Evolutionary conservation across 2,329 filamentous ascomycete species (phyloP).

Genomic region (Botrytis byssoidea): DNA sequence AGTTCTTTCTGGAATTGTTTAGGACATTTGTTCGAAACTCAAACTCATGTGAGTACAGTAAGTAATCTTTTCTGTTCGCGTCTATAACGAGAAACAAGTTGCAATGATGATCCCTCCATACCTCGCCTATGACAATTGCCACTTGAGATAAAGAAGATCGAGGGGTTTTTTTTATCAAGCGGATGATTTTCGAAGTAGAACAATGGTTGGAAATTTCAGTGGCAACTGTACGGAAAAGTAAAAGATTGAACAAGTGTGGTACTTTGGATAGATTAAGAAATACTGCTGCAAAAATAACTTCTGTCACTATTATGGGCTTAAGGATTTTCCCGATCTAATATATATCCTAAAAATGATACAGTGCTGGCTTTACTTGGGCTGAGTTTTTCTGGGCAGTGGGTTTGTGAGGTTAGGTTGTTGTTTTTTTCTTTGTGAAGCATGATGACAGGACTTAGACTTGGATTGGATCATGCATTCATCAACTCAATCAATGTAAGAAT

Average conservation of each 20-base stretch:
- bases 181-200: neutral
- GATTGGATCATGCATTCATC: conserved; percentile 1
- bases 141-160: conserved; percentile 4
- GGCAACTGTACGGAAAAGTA: neutral
- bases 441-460: conserved; percentile 18
- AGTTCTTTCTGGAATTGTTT: neutral
- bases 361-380: neutral
- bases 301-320: neutral
- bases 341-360: neutral
- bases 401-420: neutral
- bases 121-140: conserved; percentile 15
- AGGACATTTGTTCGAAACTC: neutral
- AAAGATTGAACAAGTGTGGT: no score
- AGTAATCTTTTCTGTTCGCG: neutral
- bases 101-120: conserved; percentile 4
- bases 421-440: conserved; percentile 10
- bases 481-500: neutral
- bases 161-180: neutral
- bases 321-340: neutral
- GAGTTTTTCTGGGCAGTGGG: neutral
- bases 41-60: neutral
- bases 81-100: neutral
- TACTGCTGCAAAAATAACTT: neutral
- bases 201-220: neutral
- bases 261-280: neutral